Evolutionary conservation across 345 rosid genomes (phyloP), one percentile per base, ranked within the genome.

Genomic region (Eucalyptus curtisii): DNA sequence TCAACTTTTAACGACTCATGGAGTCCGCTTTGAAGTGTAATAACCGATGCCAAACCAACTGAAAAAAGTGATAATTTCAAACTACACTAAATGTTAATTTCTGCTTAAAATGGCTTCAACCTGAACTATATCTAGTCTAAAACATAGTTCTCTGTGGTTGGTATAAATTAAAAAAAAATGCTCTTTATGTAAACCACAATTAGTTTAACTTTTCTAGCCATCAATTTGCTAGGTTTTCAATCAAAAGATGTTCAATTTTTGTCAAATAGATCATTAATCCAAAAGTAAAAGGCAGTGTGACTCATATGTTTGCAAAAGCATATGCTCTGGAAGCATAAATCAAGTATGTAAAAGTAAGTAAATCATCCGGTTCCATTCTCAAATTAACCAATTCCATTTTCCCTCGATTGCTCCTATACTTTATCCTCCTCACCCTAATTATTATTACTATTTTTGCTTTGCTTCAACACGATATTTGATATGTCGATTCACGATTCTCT

Each of bases 241-340:
- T 33, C 25, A 19, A 71, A 71, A 71, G 45, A 5, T 33, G 45
- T 37, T 71, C 82, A 37, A 19, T 19, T 45, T 45, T 25, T 68
- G n/a, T 71, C 82, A 37, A 37, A 33, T 5, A 71, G 45, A 71
- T 37, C 82, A 37, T 71, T 37, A 71, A 19, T 71, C 82, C 27
- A 40, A 37, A 37, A 71, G 82, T 71, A 17, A 71, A 37, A 37
- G 45, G 45, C 13, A 2, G 82, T 37, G 27, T 19, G 27, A 33
- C 27, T 71, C 33, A 3, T 33, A 37, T 8, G 44, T 71, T 37
- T 37, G 81, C 45, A 20, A 37, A 71, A 37, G 82, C 45, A 71
- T 71, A 71, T 37, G 82, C 82, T 84, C 44, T 10, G 33, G 95
- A 95, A 50, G 94, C 91, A 88, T 89, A 64, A 64, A 64, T 64